Percentiles rank a stretch among this genome's conserved stretches.
phyloP scores from a whole-genome alignment of 2,329 filamentous ascomycete species.

The Fusarium sp. region DNA sequence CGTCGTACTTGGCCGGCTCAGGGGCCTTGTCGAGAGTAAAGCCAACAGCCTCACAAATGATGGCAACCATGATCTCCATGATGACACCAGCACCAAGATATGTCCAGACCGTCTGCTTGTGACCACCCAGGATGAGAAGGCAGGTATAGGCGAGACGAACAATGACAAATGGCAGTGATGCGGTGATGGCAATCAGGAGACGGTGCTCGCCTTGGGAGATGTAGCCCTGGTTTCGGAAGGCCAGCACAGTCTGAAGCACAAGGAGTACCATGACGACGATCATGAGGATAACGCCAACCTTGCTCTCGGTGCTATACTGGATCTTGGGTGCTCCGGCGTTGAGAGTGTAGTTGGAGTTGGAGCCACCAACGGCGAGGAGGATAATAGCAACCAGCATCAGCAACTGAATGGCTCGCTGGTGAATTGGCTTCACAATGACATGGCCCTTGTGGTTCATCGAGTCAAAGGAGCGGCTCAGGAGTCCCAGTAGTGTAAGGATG shows the following conservation, averaged over 20 bases:
- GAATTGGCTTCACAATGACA: conserved; percentile 44
- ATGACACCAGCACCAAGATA: conserved; percentile 50
- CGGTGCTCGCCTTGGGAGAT: conserved; percentile 65
- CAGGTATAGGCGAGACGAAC: conserved; percentile 50
- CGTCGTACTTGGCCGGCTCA: conserved; percentile 14
- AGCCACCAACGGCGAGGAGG: conserved; percentile 50
- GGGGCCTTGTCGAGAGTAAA: conserved; percentile 46
- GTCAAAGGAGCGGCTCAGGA: conserved; percentile 56
- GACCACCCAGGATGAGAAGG: conserved; percentile 45
- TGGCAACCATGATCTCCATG: conserved; percentile 50
- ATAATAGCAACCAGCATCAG: conserved; percentile 57
- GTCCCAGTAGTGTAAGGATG: conserved; percentile 56
- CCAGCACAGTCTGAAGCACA: conserved; percentile 55
- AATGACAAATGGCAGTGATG: conserved; percentile 50
- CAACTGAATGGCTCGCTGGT: conserved; percentile 54
- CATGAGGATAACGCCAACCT: conserved; percentile 47
- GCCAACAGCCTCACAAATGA: conserved; percentile 48
- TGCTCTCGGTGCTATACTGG: conserved; percentile 45
- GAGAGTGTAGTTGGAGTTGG: conserved; percentile 41
- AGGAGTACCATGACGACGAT: conserved; percentile 55
- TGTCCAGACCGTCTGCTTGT: conserved; percentile 46
- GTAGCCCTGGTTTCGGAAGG: conserved; percentile 53
- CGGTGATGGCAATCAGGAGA: conserved; percentile 59
- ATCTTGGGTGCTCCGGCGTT: conserved; percentile 40
- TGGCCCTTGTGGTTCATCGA: conserved; percentile 58